Percentiles rank a stretch among this genome's conserved stretches.
Evolutionary conservation across 2,329 filamentous ascomycete species (phyloP).

Genomic region (Fusarium concolor): DNA sequence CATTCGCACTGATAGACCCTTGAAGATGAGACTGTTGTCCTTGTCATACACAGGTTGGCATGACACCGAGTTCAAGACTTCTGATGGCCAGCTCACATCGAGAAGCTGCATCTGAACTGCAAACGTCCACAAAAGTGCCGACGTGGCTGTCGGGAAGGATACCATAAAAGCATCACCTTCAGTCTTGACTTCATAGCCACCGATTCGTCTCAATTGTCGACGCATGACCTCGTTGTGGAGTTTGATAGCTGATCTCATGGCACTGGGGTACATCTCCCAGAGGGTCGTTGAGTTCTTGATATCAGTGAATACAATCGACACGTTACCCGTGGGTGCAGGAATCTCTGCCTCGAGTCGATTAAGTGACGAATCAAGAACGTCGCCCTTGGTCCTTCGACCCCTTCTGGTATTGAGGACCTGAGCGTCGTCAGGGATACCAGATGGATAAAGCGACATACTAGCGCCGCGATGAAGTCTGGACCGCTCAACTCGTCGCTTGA

Average conservation of each 20-base stretch:
- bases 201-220: conserved; percentile 89
- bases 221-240: conserved; percentile 98
- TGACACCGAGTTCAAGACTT: conserved; percentile 87
- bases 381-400: conserved; percentile 70
- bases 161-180: conserved; percentile 99
- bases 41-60: conserved; percentile 86
- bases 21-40: conserved; percentile 90
- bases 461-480: conserved; percentile 79
- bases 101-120: conserved; percentile 90
- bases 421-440: conserved; percentile 77
- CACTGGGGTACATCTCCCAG: conserved; percentile 94
- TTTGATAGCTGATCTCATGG: conserved; percentile 97
- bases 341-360: conserved; percentile 90
- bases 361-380: conserved; percentile 85
- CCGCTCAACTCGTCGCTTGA: conserved; percentile 84
- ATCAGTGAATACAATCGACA: conserved; percentile 96
- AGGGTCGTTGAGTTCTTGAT: conserved; percentile 98
- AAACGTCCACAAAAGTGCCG: conserved; percentile 95
- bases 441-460: conserved; percentile 86
- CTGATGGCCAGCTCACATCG: conserved; percentile 91
- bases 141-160: conserved; percentile 95
- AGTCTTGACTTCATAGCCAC: conserved; percentile 98
- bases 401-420: conserved; percentile 73
- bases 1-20: conserved; percentile 95
- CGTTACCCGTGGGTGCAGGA: conserved; percentile 87